phyloP scores from a whole-genome alignment of 225 moss, liverwort and hornwort genomes.

The Ulota crispa region DNA sequence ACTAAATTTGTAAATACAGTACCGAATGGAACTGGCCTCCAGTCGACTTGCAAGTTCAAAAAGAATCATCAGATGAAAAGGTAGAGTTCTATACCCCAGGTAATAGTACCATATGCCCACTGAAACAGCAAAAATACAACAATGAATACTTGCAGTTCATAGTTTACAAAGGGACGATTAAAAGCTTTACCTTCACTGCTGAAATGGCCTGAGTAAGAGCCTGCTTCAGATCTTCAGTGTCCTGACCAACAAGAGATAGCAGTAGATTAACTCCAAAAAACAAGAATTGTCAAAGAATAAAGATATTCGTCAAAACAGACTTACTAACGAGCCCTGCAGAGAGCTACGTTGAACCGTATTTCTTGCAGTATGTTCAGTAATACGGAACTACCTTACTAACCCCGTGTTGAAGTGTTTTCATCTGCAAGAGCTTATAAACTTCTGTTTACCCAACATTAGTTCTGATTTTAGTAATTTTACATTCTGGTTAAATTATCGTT shows the following conservation, averaged over 20 bases:
- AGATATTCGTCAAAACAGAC: background rate
- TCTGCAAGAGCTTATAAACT: background rate
- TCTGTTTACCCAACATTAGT: background rate
- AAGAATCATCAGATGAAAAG: background rate
- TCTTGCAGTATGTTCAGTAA: background rate
- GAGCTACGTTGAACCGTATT: background rate
- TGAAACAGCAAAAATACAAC: background rate
- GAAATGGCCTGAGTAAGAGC: constrained; percentile 61
- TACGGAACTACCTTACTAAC: background rate
- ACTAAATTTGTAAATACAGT: background rate
- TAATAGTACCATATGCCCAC: background rate
- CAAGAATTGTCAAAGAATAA: background rate
- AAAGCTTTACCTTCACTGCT: constrained; percentile 61
- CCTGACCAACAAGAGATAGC: constrained; percentile 45
- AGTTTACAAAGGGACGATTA: background rate
- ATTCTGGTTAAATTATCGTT: background rate
- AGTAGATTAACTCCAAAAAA: background rate
- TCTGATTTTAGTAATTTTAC: background rate
- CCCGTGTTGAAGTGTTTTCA: background rate
- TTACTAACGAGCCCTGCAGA: background rate
- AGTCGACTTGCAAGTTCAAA: background rate
- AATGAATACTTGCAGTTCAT: background rate
- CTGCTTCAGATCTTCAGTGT: constrained; percentile 69
- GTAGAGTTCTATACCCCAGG: background rate
- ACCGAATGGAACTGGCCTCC: background rate